Evolutionary conservation across 1,139 yeast genomes (phyloP), one percentile per base, ranked within the genome.

Genomic region (Candida albicans): DNA sequence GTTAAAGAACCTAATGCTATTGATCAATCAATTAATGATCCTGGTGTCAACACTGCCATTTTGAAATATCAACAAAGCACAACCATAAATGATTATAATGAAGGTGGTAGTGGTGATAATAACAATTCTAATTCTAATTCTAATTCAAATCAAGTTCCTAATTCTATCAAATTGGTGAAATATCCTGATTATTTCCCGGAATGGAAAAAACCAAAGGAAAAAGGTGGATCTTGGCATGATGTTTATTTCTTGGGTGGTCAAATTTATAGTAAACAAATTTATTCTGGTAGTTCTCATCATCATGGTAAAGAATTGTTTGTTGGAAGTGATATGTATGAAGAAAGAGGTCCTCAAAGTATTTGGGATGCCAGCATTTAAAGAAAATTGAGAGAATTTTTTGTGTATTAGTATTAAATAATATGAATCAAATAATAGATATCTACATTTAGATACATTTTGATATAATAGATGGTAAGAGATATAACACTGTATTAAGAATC

Each of bases 101-200:
- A 67, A 24, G 49, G 59, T 5, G 61, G 55, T 18, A 64, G 64
- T 22, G 59, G 64, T 9, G 68, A 67, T 24, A 52, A 64, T 6
- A 42, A 36, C 12, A 41, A 31, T 29, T 65, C 61, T 34, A 29
- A 6, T 29, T 2, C 12, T n/a, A 49, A 48, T 10, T 65, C 68
- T 38, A 60, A 48, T 10, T 65, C 68, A 37, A 60, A 60, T 14
- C 97, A 91, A 64, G 91, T 85, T 1, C 98, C 98, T 13, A 81
- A 83, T 15, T 73, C 82, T 10, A 78, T 91, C 44, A 82, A 78
- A 53, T 61, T 82, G 42, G 82, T 84, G 28, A 85, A 84, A 55
- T 77, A 81, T 59, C 95, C 97, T 0, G 98, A 91, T 41, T 91
- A 93, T 63, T 93, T 93, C 66, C 89, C 96, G 1, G 96, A 89